Percentiles rank a stretch among this genome's conserved stretches.
Evolutionary conservation across 768 basidiomycete species (phyloP).

Genomic region (Inosperma sp.): DNA sequence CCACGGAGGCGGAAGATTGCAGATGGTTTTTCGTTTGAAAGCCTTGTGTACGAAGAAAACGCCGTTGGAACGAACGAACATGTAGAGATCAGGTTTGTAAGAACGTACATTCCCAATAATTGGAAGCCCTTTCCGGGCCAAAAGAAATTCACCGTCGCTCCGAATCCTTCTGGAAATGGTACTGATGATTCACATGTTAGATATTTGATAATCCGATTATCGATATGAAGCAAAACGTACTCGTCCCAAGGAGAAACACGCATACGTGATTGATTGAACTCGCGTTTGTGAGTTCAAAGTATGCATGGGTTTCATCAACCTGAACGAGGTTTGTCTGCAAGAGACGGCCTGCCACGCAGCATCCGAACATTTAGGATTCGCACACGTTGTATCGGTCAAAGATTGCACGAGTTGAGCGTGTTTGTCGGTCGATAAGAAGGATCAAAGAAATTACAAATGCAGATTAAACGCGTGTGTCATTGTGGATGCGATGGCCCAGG

Average conservation of each 20-base stretch:
- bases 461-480: no score
- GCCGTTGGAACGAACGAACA: not conserved
- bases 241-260: constrained; percentile 76
- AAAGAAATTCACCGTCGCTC: constrained; percentile 78
- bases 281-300: constrained; percentile 69
- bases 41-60: constrained; percentile 40
- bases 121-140: constrained; percentile 88
- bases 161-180: constrained; percentile 79
- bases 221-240: constrained; percentile 36
- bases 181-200: constrained; percentile 34
- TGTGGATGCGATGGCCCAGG: no score
- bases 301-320: constrained; percentile 78
- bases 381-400: no score
- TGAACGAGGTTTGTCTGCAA: constrained; percentile 78
- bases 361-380: constrained; percentile 70
- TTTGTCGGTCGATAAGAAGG: no score
- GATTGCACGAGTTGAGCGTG: no score
- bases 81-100: not conserved
- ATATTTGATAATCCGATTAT: not conserved
- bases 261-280: constrained; percentile 79
- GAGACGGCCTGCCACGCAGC: constrained; percentile 71
- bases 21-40: constrained; percentile 87
- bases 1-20: constrained; percentile 82
- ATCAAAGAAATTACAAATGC: no score
- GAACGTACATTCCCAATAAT: constrained; percentile 71